Evolutionary conservation across 1,284 basidiomycete genomes (phyloP).

Genomic region (Retiboletus flavoniger): DNA sequence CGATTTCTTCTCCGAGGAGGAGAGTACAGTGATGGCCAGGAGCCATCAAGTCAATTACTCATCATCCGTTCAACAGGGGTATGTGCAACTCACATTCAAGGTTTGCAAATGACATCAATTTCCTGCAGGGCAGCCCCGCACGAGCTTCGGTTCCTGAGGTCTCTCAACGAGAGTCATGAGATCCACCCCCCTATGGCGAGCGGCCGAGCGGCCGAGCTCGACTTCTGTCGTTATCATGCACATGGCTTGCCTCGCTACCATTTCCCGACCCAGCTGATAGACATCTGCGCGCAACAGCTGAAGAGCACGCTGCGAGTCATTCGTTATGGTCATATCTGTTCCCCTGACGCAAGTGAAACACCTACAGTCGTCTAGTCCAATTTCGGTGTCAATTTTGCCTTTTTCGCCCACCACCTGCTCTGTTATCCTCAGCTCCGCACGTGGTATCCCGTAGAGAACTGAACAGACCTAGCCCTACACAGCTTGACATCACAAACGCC

Average conservation of each 20-base stretch:
- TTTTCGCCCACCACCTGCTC: neutral
- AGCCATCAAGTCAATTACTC: neutral
- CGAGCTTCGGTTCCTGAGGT: constrained; percentile 10
- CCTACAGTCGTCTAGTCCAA: neutral
- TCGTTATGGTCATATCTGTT: neutral
- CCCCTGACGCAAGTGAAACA: neutral
- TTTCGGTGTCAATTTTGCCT: neutral
- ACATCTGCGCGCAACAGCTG: neutral
- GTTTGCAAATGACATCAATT: neutral
- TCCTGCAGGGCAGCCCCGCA: constrained; percentile 8
- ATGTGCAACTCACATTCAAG: neutral
- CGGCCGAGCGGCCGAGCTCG: neutral
- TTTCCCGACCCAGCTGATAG: neutral
- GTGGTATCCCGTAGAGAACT: neutral
- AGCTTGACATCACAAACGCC: neutral
- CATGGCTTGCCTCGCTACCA: neutral
- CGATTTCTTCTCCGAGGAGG: constrained; percentile 16
- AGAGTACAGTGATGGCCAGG: neutral
- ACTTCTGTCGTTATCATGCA: neutral
- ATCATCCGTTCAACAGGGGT: neutral
- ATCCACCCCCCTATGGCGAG: neutral
- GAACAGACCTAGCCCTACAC: neutral
- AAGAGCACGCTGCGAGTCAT: neutral
- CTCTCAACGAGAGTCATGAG: constrained; percentile 9
- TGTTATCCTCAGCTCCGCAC: neutral